Evolutionary conservation across 257 asterid genomes (phyloP).

Genomic region (Oldenlandia corymbosa): DNA sequence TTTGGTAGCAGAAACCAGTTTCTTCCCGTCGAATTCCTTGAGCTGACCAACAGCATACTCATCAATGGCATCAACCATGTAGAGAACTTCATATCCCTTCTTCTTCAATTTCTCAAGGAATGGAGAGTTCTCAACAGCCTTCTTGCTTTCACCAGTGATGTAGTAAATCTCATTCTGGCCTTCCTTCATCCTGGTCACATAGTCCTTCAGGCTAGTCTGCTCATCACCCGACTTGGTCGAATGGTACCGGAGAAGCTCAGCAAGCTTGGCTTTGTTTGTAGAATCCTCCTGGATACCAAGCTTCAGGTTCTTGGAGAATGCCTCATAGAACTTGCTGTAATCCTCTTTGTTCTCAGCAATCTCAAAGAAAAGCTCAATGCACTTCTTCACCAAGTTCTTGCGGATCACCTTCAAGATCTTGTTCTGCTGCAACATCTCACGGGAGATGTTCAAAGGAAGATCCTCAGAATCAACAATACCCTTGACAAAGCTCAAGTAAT

Average conservation of each 20-base stretch:
- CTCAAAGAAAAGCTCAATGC: conserved; percentile 53
- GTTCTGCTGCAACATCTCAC: conserved; percentile 53
- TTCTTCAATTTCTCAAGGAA: conserved; percentile 54
- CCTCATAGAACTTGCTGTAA: conserved; percentile 51
- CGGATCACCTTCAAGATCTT: conserved; percentile 58
- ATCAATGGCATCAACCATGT: conserved; percentile 57
- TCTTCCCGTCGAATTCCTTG: conserved; percentile 50
- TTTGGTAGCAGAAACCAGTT: conserved; percentile 52
- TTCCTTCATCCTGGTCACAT: conserved; percentile 55
- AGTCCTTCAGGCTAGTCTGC: conserved; percentile 54
- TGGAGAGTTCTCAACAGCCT: conserved; percentile 57
- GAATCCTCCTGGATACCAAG: conserved; percentile 59
- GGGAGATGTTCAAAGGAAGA: conserved; percentile 47
- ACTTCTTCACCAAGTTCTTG: conserved; percentile 58
- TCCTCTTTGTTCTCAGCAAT: conserved; percentile 63
- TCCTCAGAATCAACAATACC: conserved; percentile 61
- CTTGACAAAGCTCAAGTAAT: conserved; percentile 46
- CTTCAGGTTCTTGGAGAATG: too few relatives aligned
- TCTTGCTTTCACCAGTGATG: conserved; percentile 56
- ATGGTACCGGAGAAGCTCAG: conserved; percentile 46
- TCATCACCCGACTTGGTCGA: conserved; percentile 59
- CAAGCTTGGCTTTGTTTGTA: conserved; percentile 36
- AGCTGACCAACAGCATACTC: conserved; percentile 48
- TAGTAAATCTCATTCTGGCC: conserved; percentile 48
- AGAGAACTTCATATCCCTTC: conserved; percentile 48